These are phyloP conservation scores for Fonsecaea monophora DNA, from an alignment of 2,329 filamentous ascomycete genomes.

Conservation along the genomic window DNA sequence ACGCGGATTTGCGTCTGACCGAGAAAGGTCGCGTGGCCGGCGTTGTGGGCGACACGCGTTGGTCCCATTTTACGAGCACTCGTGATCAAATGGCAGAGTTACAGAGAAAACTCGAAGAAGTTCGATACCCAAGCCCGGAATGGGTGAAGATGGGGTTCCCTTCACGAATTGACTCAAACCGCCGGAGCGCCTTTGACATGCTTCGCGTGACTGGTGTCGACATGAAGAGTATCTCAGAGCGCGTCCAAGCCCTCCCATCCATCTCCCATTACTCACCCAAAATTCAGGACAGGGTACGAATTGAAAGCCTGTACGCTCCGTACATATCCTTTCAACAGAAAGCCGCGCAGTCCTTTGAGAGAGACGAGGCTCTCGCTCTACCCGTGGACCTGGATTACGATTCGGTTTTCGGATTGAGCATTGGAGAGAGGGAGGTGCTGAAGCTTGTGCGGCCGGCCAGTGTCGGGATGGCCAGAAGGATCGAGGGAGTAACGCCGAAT, in stretches of 20 bases:
- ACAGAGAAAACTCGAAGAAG: conserved; percentile 64
- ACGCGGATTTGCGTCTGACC: conserved; percentile 88
- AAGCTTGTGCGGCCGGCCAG: conserved; percentile 77
- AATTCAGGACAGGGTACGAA: conserved; percentile 73
- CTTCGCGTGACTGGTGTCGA: conserved; percentile 70
- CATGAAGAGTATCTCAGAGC: conserved; percentile 54
- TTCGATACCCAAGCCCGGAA: conserved; percentile 64
- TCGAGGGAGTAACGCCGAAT: conserved; percentile 72
- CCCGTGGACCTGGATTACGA: conserved; percentile 80
- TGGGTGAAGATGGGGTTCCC: conserved; percentile 76
- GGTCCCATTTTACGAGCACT: conserved; percentile 72
- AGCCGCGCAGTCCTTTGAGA: conserved; percentile 70
- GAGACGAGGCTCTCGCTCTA: conserved; percentile 77
- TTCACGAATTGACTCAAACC: conserved; percentile 69
- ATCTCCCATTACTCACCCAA: conserved; percentile 59
- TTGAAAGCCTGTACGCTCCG: conserved; percentile 86
- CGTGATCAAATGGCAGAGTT: conserved; percentile 72
- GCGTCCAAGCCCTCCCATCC: conserved; percentile 55
- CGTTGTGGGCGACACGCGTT: conserved; percentile 78
- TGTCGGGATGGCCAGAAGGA: conserved; percentile 82
- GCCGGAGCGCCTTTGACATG: conserved; percentile 78
- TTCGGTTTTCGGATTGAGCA: conserved; percentile 73
- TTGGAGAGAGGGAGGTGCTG: conserved; percentile 77
- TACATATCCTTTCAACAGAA: conserved; percentile 77
- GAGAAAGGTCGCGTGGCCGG: conserved; percentile 76